Evolutionary conservation across 352 stramenopile genomes (phyloP).

Genomic region (Aphanomyces cochlioides): DNA sequence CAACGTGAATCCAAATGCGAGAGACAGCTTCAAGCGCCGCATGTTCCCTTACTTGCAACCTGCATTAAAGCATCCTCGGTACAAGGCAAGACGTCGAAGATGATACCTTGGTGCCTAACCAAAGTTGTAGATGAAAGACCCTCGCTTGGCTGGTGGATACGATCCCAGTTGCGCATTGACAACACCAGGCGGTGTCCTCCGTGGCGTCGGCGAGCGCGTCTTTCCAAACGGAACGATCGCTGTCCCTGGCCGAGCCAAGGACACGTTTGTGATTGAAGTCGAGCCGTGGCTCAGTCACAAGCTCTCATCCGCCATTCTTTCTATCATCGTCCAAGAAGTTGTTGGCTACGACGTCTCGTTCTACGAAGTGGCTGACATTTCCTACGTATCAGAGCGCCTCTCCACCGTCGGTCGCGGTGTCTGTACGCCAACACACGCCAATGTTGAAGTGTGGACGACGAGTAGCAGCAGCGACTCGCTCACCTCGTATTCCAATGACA

Average conservation of each 20-base stretch:
- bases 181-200: not conserved
- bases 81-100: conserved; percentile 1
- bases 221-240: conserved; percentile 4
- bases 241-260: not conserved
- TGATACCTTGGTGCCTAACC: not conserved
- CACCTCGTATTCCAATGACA: conserved; percentile 46
- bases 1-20: conserved; percentile 13
- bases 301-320: not conserved
- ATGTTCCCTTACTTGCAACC: conserved; percentile 2
- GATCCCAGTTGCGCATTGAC: conserved; percentile 2
- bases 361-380: not conserved
- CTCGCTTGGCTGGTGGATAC: not conserved
- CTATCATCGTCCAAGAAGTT: conserved; percentile 20
- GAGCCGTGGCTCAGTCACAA: not conserved
- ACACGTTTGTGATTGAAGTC: conserved; percentile 14
- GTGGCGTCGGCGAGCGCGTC: conserved; percentile 12
- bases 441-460: conserved; percentile 52
- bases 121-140: conserved; percentile 3
- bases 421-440: conserved; percentile 54
- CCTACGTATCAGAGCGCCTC: not conserved
- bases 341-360: conserved; percentile 21
- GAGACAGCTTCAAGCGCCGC: not conserved
- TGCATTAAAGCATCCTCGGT: conserved; percentile 18
- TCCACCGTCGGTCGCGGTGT: conserved; percentile 30
- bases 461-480: conserved; percentile 38